Evolutionary conservation across 805 yeast genomes (phyloP).

Genomic region (Saturnispora serradocipensis): DNA sequence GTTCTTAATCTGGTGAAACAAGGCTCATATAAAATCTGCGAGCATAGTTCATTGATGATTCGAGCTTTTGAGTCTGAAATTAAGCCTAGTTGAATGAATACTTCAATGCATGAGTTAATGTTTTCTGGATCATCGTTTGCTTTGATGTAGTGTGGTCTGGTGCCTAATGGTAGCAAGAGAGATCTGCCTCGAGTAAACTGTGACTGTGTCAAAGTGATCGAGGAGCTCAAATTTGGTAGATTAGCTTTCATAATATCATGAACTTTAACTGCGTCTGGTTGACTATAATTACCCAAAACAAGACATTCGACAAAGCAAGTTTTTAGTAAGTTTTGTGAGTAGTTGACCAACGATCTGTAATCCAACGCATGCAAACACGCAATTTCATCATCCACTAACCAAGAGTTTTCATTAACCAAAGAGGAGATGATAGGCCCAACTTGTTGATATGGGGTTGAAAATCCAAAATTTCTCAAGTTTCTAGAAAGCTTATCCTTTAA

Average conservation of each 20-base stretch:
- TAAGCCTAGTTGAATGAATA: conserved; percentile 59
- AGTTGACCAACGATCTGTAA: conserved; percentile 31
- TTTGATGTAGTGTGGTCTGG: conserved; percentile 38
- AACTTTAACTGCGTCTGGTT: conserved; percentile 44
- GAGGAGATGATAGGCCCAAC: conserved; percentile 53
- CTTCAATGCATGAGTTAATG: conserved; percentile 77
- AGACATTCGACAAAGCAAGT: conserved; percentile 65
- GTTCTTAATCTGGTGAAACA: conserved; percentile 86
- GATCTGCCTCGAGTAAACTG: conserved; percentile 38
- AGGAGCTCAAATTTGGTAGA: conserved; percentile 19
- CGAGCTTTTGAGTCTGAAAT: conserved; percentile 34
- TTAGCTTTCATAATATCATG: conserved; percentile 30
- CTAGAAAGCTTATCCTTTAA: conserved; percentile 56
- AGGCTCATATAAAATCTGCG: conserved; percentile 75
- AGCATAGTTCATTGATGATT: conserved; percentile 52
- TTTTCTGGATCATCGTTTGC: conserved; percentile 56
- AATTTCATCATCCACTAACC: conserved; percentile 54
- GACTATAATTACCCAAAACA: conserved; percentile 63
- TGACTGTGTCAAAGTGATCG: conserved; percentile 34
- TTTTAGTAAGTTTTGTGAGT: conserved; percentile 43
- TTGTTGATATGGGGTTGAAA: conserved; percentile 69
- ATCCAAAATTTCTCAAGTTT: conserved; percentile 60
- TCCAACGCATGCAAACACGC: conserved; percentile 40
- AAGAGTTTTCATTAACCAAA: conserved; percentile 63
- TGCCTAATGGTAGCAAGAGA: conserved; percentile 31